Evolutionary conservation across 352 stramenopile genomes (phyloP), one percentile per base, ranked within the genome.

Genomic region (Aphanomyces stellatus): DNA sequence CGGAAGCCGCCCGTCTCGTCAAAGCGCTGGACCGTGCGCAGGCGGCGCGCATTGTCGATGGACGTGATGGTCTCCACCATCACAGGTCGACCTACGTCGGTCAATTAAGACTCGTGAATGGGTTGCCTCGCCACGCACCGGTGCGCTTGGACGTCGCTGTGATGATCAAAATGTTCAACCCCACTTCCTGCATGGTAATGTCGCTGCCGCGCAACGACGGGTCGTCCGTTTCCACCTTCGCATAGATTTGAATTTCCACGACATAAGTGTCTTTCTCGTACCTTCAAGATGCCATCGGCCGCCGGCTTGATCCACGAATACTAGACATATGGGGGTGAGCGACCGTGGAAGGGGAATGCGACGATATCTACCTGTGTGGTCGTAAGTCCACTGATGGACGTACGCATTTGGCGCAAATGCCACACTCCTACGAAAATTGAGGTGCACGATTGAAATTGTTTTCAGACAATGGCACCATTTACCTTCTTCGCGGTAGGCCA

Each of bases 261-360:
- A 10, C 15, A 33, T 6, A 19, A 31, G 33, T 17, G 4, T 11
- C 24, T 3, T n/a, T 19, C 22, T 11, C 22, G 25, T 55, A 81
- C 77, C 75, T 95, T 95, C 41, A 91, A 66, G 56, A 95, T 93
- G 24, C 86, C 83, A 68, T 95, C 86, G 3, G 86, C 79, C n/a
- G 91, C 84, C 19, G 86, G 84, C 51, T 88, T 90, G 71, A 95
- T 91, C 86, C 86, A 95, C 62, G 85, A 93, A 73, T 95, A 85
- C 75, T 93, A 27, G n/a, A 56, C n/a, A n/a, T n/a, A n/a, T n/a
- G n/a, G n/a, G n/a, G n/a, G 40, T 48, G 11, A 48, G 40, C n/a
- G 13, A 19, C n/a, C 40, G n/a, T 19, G 27, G 15, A 27, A 31
- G 11, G 17, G 10, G 10, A 56, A 46, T 46, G 13, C 2, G 22